phyloP scores from a whole-genome alignment of 169 alveolate species.

The Cryptosporidium baileyi region DNA sequence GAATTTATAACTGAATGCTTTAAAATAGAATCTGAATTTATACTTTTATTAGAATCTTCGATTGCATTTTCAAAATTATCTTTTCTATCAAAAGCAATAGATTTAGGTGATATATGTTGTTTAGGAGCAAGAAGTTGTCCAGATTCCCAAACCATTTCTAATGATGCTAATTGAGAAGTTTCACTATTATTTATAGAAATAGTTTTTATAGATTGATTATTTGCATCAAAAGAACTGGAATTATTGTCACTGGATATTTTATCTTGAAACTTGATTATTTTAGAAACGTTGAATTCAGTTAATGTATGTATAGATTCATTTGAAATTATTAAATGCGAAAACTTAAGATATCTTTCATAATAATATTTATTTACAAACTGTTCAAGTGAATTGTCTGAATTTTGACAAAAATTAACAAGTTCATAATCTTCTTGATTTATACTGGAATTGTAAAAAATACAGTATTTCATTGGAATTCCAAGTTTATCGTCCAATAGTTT shows the following conservation, averaged over 20 bases:
- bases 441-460: neutral
- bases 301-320: constrained; percentile 15
- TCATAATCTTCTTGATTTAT: neutral
- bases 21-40: neutral
- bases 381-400: constrained; percentile 34
- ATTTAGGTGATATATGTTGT: constrained; percentile 14
- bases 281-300: constrained; percentile 35
- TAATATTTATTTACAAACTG: constrained; percentile 42
- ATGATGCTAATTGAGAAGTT: constrained; percentile 56
- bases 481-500: neutral
- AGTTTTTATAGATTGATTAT: constrained; percentile 6
- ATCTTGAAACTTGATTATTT: neutral
- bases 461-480: constrained; percentile 31
- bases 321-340: constrained; percentile 50
- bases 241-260: neutral
- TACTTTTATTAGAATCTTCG: neutral
- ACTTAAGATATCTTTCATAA: constrained; percentile 50
- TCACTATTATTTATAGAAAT: neutral
- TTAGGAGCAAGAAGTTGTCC: constrained; percentile 68
- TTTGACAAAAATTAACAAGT: neutral
- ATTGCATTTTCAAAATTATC: constrained; percentile 7
- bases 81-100: neutral
- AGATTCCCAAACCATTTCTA: constrained; percentile 68
- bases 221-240: neutral
- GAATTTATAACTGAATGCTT: constrained; percentile 19